A percentile compares a stretch with the other conserved stretches of the same genome.
These are phyloP conservation scores for Cadophora luteo-olivacea DNA, from an alignment of 2,329 filamentous ascomycete species.

Conservation along the genomic window DNA sequence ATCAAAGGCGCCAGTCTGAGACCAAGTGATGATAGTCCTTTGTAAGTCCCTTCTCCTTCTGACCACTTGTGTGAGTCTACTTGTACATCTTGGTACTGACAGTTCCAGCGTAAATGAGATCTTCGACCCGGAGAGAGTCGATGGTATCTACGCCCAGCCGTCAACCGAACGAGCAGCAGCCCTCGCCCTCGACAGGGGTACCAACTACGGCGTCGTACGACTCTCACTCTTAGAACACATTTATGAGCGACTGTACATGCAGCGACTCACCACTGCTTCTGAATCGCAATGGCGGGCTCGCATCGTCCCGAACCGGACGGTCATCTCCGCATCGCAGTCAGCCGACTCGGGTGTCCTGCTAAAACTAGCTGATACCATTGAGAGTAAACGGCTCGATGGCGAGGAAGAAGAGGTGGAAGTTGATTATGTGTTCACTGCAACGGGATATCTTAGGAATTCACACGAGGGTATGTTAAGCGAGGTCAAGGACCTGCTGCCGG, in stretches of 20 bases:
- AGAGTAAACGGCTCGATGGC: conserved; percentile 43
- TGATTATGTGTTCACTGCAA: conserved; percentile 84
- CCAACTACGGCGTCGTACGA: conserved; percentile 94
- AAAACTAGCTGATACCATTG: conserved; percentile 41
- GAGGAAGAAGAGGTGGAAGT: conserved; percentile 60
- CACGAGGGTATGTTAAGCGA: conserved; percentile 79
- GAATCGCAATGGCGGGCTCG: conserved; percentile 81
- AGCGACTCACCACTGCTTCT: conserved; percentile 73
- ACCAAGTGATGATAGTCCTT: conserved; percentile 94
- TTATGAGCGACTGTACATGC: conserved; percentile 87
- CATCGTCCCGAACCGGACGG: conserved; percentile 73
- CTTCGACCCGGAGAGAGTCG: conserved; percentile 88
- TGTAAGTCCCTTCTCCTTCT: conserved; percentile 64
- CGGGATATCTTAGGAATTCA: conserved; percentile 80
- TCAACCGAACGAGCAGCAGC: conserved; percentile 62
- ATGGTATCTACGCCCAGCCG: conserved; percentile 74
- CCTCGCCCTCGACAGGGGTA: conserved; percentile 76
- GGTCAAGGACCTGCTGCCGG: conserved; percentile 70
- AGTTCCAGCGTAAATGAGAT: conserved; percentile 85
- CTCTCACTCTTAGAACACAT: conserved; percentile 89
- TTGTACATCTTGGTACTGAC: not conserved
- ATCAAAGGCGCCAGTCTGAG: conserved; percentile 85
- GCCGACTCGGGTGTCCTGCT: conserved; percentile 27
- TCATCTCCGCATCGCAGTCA: conserved; percentile 47
- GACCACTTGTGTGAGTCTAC: not conserved